Evolutionary conservation across 164 flowering plant genomes (phyloP).

Genomic region (Malania oleifera): DNA sequence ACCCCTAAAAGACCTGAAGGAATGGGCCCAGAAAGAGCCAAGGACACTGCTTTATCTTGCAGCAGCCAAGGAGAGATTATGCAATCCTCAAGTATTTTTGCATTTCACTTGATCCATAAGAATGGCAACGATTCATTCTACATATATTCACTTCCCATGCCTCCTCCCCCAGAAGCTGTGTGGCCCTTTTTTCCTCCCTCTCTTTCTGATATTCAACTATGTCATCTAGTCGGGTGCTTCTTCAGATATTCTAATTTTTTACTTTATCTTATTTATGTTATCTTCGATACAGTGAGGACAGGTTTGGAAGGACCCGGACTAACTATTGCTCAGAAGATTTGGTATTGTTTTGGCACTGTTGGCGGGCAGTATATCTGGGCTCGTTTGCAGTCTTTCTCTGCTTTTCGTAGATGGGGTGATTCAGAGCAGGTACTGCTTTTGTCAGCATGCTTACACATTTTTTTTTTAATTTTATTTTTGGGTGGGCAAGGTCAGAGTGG

Average conservation of each 20-base stretch:
- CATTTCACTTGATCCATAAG: too few relatives aligned
- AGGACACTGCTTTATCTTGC: too few relatives aligned
- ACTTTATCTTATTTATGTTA: background rate
- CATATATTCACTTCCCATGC: too few relatives aligned
- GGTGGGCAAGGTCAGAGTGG: background rate
- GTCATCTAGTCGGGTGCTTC: background rate
- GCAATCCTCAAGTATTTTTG: too few relatives aligned
- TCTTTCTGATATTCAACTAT: background rate
- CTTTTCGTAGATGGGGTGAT: slow-evolving; percentile 97
- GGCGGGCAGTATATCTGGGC: slow-evolving; percentile 95
- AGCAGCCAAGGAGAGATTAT: too few relatives aligned
- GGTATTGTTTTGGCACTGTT: slow-evolving; percentile 88
- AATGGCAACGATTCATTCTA: too few relatives aligned
- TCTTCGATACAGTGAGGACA: slow-evolving; percentile 59
- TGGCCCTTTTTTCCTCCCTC: too few relatives aligned
- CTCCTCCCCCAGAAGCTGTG: too few relatives aligned
- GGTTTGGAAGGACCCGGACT: slow-evolving; percentile 98
- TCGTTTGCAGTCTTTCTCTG: slow-evolving; percentile 91
- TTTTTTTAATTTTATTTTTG: slow-evolving; percentile 1
- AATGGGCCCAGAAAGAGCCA: too few relatives aligned
- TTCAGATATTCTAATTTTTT: background rate
- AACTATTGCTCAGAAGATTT: slow-evolving; percentile 70
- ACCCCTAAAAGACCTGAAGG: too few relatives aligned
- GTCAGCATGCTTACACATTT: background rate
- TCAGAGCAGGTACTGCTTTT: slow-evolving; percentile 64